phyloP scores from a whole-genome alignment of 345 rosid genomes.

The Citropsis articulata region DNA sequence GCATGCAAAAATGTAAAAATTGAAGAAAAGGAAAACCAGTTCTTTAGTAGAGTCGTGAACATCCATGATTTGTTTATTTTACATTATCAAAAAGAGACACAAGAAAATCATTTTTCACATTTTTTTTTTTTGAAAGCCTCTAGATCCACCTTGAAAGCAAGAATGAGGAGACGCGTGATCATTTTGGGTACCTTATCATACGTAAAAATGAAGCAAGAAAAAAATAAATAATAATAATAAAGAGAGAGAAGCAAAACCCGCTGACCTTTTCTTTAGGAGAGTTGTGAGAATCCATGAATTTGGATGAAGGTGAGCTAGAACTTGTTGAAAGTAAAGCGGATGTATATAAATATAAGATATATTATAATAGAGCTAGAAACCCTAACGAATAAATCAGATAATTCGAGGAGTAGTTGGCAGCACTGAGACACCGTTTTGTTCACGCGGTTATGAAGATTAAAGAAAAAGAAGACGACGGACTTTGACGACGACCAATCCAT shows the following conservation, averaged over 20 bases:
- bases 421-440: neutral
- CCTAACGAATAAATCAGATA: neutral
- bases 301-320: too few relatives aligned
- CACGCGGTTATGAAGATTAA: neutral
- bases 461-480: neutral
- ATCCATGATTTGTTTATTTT: too few relatives aligned
- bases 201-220: neutral
- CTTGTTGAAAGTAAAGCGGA: neutral
- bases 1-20: neutral
- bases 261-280: conserved; percentile 10
- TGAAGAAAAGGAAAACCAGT: neutral
- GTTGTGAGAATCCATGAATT: conserved; percentile 7
- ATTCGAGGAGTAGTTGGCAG: neutral
- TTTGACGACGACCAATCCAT: neutral
- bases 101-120: too few relatives aligned
- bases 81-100: too few relatives aligned
- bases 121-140: too few relatives aligned
- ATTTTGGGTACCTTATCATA: neutral
- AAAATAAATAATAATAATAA: too few relatives aligned
- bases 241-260: too few relatives aligned
- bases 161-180: too few relatives aligned
- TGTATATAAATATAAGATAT: neutral
- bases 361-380: neutral
- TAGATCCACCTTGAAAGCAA: too few relatives aligned
- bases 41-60: too few relatives aligned